Conservation (phyloP, 2,329 filamentous ascomycete species). For the Dactylella cylindrospora region DNA sequence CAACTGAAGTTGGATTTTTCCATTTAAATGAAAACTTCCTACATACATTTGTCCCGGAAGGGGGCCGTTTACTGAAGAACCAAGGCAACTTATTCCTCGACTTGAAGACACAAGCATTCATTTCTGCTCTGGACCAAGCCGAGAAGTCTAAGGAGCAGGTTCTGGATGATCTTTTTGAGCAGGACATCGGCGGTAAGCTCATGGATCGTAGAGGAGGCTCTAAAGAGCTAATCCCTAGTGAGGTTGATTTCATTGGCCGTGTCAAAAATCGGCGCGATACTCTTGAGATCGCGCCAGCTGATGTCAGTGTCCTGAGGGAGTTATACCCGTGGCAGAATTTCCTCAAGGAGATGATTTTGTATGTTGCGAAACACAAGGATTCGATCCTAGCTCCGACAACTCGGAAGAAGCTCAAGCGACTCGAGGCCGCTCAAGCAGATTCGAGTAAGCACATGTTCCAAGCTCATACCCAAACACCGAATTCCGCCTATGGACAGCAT, state of each 20-base stretch:
- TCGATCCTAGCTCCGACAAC: constrained; percentile 54
- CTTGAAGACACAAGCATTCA: constrained; percentile 68
- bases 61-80: constrained; percentile 61
- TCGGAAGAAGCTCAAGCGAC: constrained; percentile 31
- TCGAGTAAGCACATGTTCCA: constrained; percentile 42
- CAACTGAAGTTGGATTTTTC: constrained; percentile 65
- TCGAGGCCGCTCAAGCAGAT: constrained; percentile 31
- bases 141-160: constrained; percentile 61
- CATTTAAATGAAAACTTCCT: constrained; percentile 66
- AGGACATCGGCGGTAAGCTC: constrained; percentile 60
- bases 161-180: constrained; percentile 63
- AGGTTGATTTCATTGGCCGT: constrained; percentile 63
- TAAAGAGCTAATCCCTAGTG: constrained; percentile 60
- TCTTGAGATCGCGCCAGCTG: constrained; percentile 60
- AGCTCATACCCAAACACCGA: constrained; percentile 17
- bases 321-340: constrained; percentile 68
- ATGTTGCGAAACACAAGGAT: constrained; percentile 63
- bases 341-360: constrained; percentile 60
- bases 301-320: constrained; percentile 57
- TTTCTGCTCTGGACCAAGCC: constrained; percentile 62
- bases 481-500: constrained; percentile 23
- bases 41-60: constrained; percentile 64
- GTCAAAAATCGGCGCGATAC: constrained; percentile 60
- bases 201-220: constrained; percentile 60
- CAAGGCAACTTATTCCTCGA: constrained; percentile 65